Evolutionary conservation across 257 asterid species (phyloP).

Genomic region (Eucommia ulmoides): DNA sequence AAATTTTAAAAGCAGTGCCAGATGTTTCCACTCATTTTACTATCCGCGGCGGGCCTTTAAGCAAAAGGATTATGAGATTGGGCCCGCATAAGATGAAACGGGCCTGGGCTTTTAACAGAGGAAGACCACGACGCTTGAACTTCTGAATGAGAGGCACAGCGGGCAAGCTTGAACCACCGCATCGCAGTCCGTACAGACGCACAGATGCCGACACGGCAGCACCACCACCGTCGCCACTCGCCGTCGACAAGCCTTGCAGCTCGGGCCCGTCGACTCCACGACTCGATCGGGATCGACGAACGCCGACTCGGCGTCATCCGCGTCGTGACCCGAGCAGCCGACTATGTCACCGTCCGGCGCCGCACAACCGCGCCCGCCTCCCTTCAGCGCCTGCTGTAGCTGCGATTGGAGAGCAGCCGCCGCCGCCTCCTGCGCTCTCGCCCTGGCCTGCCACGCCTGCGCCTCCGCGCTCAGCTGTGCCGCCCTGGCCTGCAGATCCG

Average conservation of each 20-base stretch:
- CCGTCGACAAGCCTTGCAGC: background rate
- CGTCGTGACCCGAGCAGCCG: constrained; percentile 15
- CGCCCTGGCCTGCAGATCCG: constrained; percentile 25
- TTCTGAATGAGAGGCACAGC: background rate
- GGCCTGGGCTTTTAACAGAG: background rate
- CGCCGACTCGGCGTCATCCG: constrained; percentile 42
- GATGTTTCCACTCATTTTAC: too few relatives aligned
- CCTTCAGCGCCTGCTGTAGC: constrained; percentile 25
- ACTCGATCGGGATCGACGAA: constrained; percentile 42
- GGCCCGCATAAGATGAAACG: too few relatives aligned
- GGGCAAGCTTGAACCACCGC: background rate
- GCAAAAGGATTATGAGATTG: too few relatives aligned
- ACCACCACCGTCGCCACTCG: background rate
- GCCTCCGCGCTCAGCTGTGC: constrained; percentile 25
- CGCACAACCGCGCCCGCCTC: constrained; percentile 5
- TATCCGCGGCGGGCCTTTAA: too few relatives aligned
- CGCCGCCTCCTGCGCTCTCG: constrained; percentile 22
- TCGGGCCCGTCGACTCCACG: constrained; percentile 10
- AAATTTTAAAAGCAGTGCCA: too few relatives aligned
- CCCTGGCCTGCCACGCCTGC: constrained; percentile 34
- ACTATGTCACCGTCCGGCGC: constrained; percentile 12
- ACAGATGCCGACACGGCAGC: background rate
- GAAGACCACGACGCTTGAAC: background rate
- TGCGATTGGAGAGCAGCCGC: constrained; percentile 34
- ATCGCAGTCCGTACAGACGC: background rate